Evolutionary conservation across 2,329 filamentous ascomycete species (phyloP).

Genomic region (Venturia pyrina): DNA sequence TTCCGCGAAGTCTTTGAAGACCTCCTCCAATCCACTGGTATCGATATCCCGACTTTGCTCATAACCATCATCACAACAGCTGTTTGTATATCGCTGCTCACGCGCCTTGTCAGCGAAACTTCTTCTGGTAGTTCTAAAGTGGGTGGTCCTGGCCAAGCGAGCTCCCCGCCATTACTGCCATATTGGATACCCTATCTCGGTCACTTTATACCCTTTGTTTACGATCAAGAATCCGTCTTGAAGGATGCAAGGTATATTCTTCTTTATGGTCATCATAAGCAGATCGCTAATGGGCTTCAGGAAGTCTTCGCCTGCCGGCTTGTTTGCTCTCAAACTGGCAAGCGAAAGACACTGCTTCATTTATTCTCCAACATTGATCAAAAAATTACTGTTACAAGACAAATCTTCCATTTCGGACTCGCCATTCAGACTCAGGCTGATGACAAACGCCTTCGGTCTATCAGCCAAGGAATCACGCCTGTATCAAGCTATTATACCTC

Average conservation of each 20-base stretch:
- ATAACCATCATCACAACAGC: neutral
- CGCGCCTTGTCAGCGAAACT: slow-evolving; percentile 6
- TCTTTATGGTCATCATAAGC: neutral
- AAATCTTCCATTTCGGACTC: neutral
- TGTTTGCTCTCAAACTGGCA: slow-evolving; percentile 7
- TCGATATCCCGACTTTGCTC: slow-evolving; percentile 3
- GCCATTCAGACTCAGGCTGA: neutral
- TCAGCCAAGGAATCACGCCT: neutral
- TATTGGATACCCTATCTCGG: slow-evolving; percentile 13
- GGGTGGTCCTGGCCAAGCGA: neutral
- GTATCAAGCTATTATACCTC: neutral
- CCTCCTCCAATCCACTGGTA: neutral
- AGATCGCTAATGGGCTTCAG: neutral
- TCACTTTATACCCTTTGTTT: neutral
- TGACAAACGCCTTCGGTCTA: slow-evolving; percentile 7
- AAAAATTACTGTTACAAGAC: slow-evolving; percentile 1
- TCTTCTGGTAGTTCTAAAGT: neutral
- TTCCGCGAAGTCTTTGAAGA: neutral
- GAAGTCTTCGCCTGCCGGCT: neutral
- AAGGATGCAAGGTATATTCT: slow-evolving; percentile 2
- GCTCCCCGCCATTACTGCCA: slow-evolving; percentile 7
- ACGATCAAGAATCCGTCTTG: slow-evolving; percentile 5
- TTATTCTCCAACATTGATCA: slow-evolving; percentile 3
- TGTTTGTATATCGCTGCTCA: neutral
- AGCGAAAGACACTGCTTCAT: slow-evolving; percentile 3